A percentile compares a stretch with the other conserved stretches of the same genome.
Evolutionary conservation across 2,329 filamentous ascomycete species (phyloP).

Genomic region (Botrytis hyacinthi): DNA sequence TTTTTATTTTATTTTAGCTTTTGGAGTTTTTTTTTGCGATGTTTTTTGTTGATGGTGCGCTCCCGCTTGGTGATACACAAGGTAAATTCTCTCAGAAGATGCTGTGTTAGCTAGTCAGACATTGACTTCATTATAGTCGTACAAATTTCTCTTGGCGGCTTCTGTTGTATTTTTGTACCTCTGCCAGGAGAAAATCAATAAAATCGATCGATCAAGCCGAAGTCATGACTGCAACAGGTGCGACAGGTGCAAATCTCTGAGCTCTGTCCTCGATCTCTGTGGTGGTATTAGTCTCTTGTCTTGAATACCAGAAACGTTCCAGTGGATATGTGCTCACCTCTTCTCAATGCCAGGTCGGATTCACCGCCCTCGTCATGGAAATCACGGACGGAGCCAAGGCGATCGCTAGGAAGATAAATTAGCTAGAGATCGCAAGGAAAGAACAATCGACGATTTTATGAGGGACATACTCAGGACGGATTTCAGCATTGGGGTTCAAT

Average conservation of each 20-base stretch:
- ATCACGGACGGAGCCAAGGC: background rate
- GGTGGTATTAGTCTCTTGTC: background rate
- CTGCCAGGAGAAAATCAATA: background rate
- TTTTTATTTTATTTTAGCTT: too few species aligned
- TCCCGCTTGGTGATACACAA: background rate
- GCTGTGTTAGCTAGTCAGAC: background rate
- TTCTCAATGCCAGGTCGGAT: background rate
- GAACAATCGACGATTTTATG: background rate
- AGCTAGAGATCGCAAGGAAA: background rate
- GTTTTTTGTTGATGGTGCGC: background rate
- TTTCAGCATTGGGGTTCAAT: background rate
- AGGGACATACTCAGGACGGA: background rate
- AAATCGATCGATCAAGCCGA: background rate
- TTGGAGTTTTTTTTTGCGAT: background rate
- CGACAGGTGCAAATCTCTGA: background rate
- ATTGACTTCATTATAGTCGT: background rate
- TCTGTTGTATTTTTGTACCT: background rate
- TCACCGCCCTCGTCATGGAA: background rate
- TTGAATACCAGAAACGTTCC: too few species aligned
- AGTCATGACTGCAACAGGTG: background rate
- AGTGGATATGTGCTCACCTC: background rate
- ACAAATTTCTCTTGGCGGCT: background rate
- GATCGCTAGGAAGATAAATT: background rate
- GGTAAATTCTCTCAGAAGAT: background rate
- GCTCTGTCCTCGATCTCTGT: slow-evolving; percentile 11